Conservation (phyloP, 805 yeast species). For the Blastobotrys mokoenaii region DNA sequence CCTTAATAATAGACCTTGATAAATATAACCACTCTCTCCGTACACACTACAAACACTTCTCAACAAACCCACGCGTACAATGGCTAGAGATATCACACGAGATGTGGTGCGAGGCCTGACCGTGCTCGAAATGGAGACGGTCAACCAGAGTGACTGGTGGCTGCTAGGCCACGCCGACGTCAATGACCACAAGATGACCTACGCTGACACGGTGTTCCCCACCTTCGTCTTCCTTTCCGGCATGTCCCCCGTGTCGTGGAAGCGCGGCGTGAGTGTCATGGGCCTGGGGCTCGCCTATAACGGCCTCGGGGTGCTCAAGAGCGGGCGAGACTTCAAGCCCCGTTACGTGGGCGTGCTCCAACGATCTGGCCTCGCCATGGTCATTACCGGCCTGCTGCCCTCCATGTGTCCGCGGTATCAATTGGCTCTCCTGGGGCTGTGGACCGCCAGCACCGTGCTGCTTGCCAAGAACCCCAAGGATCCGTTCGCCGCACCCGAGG, state of each 20-base stretch:
- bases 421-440: conserved; percentile 19
- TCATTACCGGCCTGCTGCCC: conserved; percentile 14
- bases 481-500: conserved; percentile 23
- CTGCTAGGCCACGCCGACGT: conserved; percentile 19
- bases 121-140: conserved; percentile 26
- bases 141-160: conserved; percentile 13
- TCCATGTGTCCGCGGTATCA: conserved; percentile 8
- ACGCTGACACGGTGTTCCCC: conserved; percentile 27
- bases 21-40: too few species aligned
- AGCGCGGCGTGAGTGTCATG: conserved; percentile 14
- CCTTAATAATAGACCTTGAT: too few species aligned
- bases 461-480: conserved; percentile 18
- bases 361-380: conserved; percentile 22
- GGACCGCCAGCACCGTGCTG: conserved; percentile 23
- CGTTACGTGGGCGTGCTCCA: conserved; percentile 26
- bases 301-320: conserved; percentile 6
- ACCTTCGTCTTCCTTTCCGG: conserved; percentile 25
- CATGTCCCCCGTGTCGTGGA: conserved; percentile 16
- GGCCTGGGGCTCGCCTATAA: conserved; percentile 27
- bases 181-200: conserved; percentile 18
- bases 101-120: conserved; percentile 24
- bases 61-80: too few species aligned
- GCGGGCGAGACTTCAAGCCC: conserved; percentile 8
- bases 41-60: too few species aligned
- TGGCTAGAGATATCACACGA: conserved; percentile 21